A percentile compares a stretch with the other conserved stretches of the same genome.
Evolutionary conservation across 306 rosid species (phyloP).

Genomic region (Canavalia ensiformis): DNA sequence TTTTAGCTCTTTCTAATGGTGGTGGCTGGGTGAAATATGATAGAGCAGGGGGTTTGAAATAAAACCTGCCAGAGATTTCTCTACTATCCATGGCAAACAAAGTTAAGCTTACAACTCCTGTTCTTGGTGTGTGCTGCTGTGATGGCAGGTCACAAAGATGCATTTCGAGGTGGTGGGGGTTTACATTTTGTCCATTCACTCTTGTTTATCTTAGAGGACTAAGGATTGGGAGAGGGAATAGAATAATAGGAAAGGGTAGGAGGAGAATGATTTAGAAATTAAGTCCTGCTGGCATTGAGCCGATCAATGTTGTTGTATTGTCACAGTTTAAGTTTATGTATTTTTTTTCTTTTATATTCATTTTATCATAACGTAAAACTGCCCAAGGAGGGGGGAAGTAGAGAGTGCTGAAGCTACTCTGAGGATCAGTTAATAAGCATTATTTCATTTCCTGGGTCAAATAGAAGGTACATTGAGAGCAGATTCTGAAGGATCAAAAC

Average conservation of each 20-base stretch:
- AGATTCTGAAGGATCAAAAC: slow-evolving; percentile 45
- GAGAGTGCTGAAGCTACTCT: slow-evolving; percentile 50
- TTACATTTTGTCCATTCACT: slow-evolving; percentile 28
- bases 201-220: slow-evolving; percentile 49
- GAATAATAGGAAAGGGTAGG: slow-evolving; percentile 36
- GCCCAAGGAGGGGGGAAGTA: slow-evolving; percentile 47
- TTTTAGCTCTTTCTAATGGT: slow-evolving; percentile 45
- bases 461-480: slow-evolving; percentile 48
- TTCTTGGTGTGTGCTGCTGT: slow-evolving; percentile 48
- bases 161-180: slow-evolving; percentile 18
- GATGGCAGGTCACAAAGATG: slow-evolving; percentile 42
- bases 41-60: slow-evolving; percentile 55
- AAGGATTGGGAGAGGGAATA: slow-evolving; percentile 6
- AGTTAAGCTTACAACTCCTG: slow-evolving; percentile 49
- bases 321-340: slow-evolving; percentile 57
- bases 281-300: slow-evolving; percentile 53
- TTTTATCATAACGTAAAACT: slow-evolving; percentile 62
- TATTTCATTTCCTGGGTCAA: slow-evolving; percentile 38
- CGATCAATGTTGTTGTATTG: slow-evolving; percentile 59
- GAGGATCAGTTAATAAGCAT: slow-evolving; percentile 43
- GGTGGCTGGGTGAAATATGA: slow-evolving; percentile 43
- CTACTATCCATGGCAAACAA: slow-evolving; percentile 44
- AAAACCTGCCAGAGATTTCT: slow-evolving; percentile 51
- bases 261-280: slow-evolving; percentile 51
- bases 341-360: slow-evolving; percentile 63